Evolutionary conservation across 495 filamentous ascomycete genomes (phyloP).

Genomic region (Penicillium coffeae): DNA sequence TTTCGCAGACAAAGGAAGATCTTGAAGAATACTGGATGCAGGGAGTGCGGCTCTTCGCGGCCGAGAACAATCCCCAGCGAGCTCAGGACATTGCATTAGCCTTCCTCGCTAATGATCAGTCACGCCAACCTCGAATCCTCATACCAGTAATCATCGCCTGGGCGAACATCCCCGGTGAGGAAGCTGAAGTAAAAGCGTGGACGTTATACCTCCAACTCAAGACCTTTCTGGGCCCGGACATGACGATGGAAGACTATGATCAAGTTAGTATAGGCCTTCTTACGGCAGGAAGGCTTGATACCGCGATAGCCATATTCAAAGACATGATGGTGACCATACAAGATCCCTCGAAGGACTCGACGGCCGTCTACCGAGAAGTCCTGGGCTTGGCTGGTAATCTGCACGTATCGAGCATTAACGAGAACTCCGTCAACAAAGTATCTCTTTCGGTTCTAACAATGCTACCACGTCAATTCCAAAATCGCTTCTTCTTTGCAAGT

Average conservation of each 20-base stretch:
- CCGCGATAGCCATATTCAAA: conserved; percentile 69
- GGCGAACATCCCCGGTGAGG: conserved; percentile 31
- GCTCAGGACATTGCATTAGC: conserved; percentile 60
- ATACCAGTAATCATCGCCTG: conserved; percentile 58
- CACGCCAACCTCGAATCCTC: conserved; percentile 54
- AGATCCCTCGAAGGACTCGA: conserved; percentile 46
- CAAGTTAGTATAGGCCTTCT: conserved; percentile 60
- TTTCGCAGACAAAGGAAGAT: conserved; percentile 50
- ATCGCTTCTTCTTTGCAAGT: conserved; percentile 75
- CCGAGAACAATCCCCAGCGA: conserved; percentile 55
- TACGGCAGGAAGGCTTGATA: conserved; percentile 51
- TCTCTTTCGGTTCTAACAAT: conserved; percentile 48
- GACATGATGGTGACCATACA: conserved; percentile 76
- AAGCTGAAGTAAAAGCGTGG: conserved; percentile 57
- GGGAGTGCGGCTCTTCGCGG: conserved; percentile 63
- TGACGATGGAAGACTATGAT: conserved; percentile 75
- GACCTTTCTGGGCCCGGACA: conserved; percentile 52
- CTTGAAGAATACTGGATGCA: conserved; percentile 60
- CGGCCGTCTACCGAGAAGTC: conserved; percentile 43
- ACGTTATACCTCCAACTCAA: conserved; percentile 61
- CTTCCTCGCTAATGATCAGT: conserved; percentile 49
- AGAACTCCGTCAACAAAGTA: conserved; percentile 47
- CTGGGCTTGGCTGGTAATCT: conserved; percentile 42
- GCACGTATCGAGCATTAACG: conserved; percentile 45
- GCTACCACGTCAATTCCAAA: conserved; percentile 61